Percentiles rank a stretch among this genome's conserved stretches.
Evolutionary conservation across 441 rosid genomes (phyloP).

Genomic region (Euphorbia schlechtendalii): DNA sequence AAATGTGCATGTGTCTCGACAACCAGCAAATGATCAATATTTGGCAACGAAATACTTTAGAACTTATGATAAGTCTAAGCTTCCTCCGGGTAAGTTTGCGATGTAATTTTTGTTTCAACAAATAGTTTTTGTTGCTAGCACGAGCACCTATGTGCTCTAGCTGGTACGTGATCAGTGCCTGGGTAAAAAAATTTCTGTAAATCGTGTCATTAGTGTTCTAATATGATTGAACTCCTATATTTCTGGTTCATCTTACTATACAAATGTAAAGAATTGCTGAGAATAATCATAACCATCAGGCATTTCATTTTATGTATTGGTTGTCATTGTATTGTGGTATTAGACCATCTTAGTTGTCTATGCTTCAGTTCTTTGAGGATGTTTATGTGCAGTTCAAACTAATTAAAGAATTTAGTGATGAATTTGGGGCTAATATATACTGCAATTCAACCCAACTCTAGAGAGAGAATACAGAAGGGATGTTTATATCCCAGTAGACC

Average conservation of each 20-base stretch:
- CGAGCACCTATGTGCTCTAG: background rate
- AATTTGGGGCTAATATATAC: background rate
- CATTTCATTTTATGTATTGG: background rate
- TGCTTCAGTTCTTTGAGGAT: background rate
- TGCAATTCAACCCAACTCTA: background rate
- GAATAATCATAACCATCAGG: background rate
- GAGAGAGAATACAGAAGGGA: background rate
- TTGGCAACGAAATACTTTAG: conserved; percentile 41
- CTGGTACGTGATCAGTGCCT: background rate
- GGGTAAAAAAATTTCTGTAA: background rate
- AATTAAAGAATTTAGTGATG: background rate
- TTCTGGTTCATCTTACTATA: conserved; percentile 6
- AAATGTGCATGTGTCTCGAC: conserved; percentile 44
- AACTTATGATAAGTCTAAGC: conserved; percentile 60
- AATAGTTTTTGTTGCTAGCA: background rate
- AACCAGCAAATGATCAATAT: conserved; percentile 40
- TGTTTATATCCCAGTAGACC: background rate
- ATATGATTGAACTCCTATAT: background rate
- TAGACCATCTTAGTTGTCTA: background rate
- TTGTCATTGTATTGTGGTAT: conserved; percentile 8
- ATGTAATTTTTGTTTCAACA: conserved; percentile 1
- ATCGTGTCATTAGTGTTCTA: background rate
- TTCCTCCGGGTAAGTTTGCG: conserved; percentile 69
- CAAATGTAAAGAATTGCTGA: background rate
- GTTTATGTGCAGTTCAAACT: background rate